These are phyloP conservation scores for Colletotrichum higginsianum DNA, from an alignment of 2,329 filamentous ascomycete genomes.

Conservation along the genomic window DNA sequence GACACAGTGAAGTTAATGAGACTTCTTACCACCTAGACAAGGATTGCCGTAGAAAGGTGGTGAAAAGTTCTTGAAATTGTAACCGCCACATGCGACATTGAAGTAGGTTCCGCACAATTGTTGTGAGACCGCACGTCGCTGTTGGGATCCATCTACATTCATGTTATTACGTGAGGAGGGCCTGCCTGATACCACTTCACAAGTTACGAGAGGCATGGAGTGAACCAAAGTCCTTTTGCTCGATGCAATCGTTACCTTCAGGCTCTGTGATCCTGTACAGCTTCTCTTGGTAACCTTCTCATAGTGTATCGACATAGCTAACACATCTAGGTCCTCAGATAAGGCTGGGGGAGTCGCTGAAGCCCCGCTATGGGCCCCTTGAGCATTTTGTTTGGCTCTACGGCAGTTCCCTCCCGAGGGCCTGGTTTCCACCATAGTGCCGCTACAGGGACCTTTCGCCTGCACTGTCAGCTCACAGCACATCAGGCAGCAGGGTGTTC, in stretches of 20 bases:
- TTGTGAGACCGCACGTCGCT: not conserved
- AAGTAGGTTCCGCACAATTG: not conserved
- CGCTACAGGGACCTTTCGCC: not conserved
- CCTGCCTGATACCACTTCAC: too few relatives aligned
- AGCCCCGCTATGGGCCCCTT: not conserved
- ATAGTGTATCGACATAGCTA: not conserved
- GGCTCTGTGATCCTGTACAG: too few relatives aligned
- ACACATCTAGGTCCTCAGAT: not conserved
- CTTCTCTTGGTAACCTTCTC: too few relatives aligned
- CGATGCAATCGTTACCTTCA: too few relatives aligned
- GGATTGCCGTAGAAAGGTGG: not conserved
- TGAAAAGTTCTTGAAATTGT: too few relatives aligned
- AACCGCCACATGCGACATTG: too few relatives aligned
- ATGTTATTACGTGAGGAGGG: too few relatives aligned
- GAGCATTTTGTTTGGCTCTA: not conserved
- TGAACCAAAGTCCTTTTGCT: too few relatives aligned
- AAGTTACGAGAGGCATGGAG: too few relatives aligned
- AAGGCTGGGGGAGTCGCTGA: not conserved
- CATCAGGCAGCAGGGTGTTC: constrained; percentile 2
- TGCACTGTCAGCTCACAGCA: not conserved
- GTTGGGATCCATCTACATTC: not conserved
- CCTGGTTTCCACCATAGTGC: not conserved
- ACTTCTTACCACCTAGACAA: not conserved
- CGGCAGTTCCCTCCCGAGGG: not conserved
- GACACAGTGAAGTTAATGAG: too few relatives aligned